Conservation (phyloP, 1,139 yeast genomes). For the Debaryomyces sp. region DNA sequence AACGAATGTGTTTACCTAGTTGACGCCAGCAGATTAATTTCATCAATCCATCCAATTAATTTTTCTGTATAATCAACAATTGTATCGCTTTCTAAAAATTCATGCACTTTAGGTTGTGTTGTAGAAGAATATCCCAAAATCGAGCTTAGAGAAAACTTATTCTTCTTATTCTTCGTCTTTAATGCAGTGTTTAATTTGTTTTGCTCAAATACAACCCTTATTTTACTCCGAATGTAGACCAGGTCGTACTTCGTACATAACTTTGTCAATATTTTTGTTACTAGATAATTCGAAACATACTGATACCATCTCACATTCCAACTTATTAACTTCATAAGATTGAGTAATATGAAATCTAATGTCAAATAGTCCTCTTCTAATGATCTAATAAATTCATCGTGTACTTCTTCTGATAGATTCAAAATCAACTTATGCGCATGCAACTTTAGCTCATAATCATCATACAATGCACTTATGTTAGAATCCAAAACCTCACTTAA, state of each 20-base stretch:
- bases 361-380: conserved; percentile 33
- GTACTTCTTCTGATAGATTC: conserved; percentile 25
- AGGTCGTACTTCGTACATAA: conserved; percentile 35
- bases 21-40: conserved; percentile 10
- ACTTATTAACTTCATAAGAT: conserved; percentile 36
- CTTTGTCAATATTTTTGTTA: conserved; percentile 31
- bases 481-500: conserved; percentile 37
- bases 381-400: conserved; percentile 26
- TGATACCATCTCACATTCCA: conserved; percentile 50
- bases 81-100: conserved; percentile 38
- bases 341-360: conserved; percentile 38
- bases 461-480: conserved; percentile 32
- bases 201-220: conserved; percentile 40
- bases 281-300: conserved; percentile 35
- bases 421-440: conserved; percentile 41
- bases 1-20: neutral
- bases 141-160: conserved; percentile 18
- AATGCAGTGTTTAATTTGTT: conserved; percentile 23
- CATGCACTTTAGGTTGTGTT: conserved; percentile 17
- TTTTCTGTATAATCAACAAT: conserved; percentile 36
- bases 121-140: conserved; percentile 14
- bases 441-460: conserved; percentile 30
- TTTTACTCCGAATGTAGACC: conserved; percentile 32
- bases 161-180: conserved; percentile 15
- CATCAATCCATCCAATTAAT: conserved; percentile 35